phyloP scores from a whole-genome alignment of 805 yeast species.

The Ogataea thermomethanolica region DNA sequence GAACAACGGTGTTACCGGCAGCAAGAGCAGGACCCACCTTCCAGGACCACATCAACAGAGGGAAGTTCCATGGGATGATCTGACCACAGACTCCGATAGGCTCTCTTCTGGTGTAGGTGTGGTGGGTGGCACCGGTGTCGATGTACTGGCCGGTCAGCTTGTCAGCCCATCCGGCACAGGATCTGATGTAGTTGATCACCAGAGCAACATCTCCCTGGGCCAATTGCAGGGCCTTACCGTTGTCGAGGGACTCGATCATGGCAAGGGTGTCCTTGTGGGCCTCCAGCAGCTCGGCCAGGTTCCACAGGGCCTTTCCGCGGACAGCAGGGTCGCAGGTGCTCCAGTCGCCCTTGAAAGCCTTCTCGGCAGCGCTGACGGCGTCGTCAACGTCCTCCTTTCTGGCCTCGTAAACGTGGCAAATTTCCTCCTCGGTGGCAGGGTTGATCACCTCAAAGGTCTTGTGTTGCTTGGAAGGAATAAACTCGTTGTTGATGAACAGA shows the following conservation, averaged over 20 bases:
- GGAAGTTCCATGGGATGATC: conserved; percentile 85
- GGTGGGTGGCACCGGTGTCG: conserved; percentile 59
- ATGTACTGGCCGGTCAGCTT: conserved; percentile 62
- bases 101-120: conserved; percentile 64
- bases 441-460: conserved; percentile 50
- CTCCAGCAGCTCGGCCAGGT: conserved; percentile 69
- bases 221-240: conserved; percentile 69
- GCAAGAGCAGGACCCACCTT: conserved; percentile 76
- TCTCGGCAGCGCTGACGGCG: conserved; percentile 66
- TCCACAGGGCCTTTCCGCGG: conserved; percentile 50
- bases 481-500: conserved; percentile 56
- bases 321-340: conserved; percentile 52
- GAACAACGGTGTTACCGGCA: conserved; percentile 68
- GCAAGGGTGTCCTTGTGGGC: conserved; percentile 60
- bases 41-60: conserved; percentile 76
- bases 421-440: conserved; percentile 51
- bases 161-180: conserved; percentile 72
- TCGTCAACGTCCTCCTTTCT: conserved; percentile 60
- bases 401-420: conserved; percentile 51
- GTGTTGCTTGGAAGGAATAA: conserved; percentile 45
- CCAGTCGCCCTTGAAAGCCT: conserved; percentile 58
- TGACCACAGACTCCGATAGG: conserved; percentile 83
- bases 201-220: conserved; percentile 68
- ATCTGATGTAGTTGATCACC: conserved; percentile 61
- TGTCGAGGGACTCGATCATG: conserved; percentile 67